Percentiles rank a stretch among this genome's conserved stretches.
These are phyloP conservation scores for Acacia pycnantha DNA, from an alignment of 331 rosid species.

Conservation along the genomic window DNA sequence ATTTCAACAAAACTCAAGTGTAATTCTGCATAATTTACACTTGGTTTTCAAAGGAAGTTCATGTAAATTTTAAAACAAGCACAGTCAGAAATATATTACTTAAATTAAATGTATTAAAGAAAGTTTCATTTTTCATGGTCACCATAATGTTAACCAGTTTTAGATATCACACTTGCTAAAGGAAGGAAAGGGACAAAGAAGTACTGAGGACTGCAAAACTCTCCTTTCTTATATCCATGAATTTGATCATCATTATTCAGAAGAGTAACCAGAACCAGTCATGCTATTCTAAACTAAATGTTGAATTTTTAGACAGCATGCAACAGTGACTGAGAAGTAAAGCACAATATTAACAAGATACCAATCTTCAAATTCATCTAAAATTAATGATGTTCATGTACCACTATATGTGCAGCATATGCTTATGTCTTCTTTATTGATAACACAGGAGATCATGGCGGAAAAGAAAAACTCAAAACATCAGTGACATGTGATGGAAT, in stretches of 20 bases:
- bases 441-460: background rate
- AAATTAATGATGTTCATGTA: background rate
- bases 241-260: conserved; percentile 60
- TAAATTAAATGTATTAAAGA: background rate
- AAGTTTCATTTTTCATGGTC: background rate
- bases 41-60: too few species aligned
- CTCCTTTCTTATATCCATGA: conserved; percentile 69
- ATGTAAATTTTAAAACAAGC: too few species aligned
- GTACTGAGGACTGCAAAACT: background rate
- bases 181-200: background rate
- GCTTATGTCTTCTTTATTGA: background rate
- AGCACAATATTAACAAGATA: background rate
- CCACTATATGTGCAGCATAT: background rate
- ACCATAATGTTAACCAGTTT: background rate
- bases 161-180: background rate
- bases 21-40: too few species aligned
- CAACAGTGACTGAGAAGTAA: background rate
- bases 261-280: background rate
- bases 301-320: background rate
- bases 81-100: background rate
- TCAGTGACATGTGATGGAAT: background rate
- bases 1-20: too few species aligned
- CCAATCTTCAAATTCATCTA: background rate
- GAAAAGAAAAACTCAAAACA: background rate
- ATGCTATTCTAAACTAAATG: background rate